A percentile compares a stretch with the other conserved stretches of the same genome.
Conservation (phyloP, 169 alveolate genomes). For the Plasmodium inui region DNA sequence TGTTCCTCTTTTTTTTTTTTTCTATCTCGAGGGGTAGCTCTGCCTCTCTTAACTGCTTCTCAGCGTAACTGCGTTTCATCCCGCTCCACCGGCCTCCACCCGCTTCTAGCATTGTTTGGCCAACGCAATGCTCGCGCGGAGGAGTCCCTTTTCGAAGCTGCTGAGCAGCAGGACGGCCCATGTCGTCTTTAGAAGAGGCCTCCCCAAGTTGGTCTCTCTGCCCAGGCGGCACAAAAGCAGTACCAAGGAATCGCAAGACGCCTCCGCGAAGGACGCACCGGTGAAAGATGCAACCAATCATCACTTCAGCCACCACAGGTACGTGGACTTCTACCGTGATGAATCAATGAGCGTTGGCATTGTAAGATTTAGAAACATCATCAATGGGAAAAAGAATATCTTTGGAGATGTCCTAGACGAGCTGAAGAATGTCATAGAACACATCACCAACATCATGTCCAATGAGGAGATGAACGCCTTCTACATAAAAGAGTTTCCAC, state of each 20-base stretch:
- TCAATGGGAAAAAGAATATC: conserved; percentile 35
- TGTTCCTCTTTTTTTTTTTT: too few relatives aligned
- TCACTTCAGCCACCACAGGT: conserved; percentile 12
- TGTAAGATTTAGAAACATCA: conserved; percentile 23
- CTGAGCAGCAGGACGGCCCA: neutral
- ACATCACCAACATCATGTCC: conserved; percentile 26
- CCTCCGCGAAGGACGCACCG: neutral
- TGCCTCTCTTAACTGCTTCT: neutral
- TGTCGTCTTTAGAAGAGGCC: neutral
- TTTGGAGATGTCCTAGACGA: conserved; percentile 34
- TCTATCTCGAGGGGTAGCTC: neutral
- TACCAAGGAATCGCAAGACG: neutral
- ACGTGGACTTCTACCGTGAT: conserved; percentile 59
- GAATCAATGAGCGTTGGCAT: conserved; percentile 53
- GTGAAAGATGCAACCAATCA: neutral
- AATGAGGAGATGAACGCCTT: conserved; percentile 37
- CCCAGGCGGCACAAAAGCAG: neutral
- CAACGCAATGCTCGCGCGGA: neutral
- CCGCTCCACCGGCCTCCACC: neutral
- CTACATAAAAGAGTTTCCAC: conserved; percentile 27
- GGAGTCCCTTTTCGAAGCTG: neutral
- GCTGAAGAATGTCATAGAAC: conserved; percentile 44
- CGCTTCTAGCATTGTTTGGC: neutral
- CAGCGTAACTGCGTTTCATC: too few relatives aligned
- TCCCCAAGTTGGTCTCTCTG: neutral